A percentile compares a stretch with the other conserved stretches of the same genome.
Evolutionary conservation across 2,329 filamentous ascomycete genomes (phyloP).

Genomic region (Lachnellula cervina): DNA sequence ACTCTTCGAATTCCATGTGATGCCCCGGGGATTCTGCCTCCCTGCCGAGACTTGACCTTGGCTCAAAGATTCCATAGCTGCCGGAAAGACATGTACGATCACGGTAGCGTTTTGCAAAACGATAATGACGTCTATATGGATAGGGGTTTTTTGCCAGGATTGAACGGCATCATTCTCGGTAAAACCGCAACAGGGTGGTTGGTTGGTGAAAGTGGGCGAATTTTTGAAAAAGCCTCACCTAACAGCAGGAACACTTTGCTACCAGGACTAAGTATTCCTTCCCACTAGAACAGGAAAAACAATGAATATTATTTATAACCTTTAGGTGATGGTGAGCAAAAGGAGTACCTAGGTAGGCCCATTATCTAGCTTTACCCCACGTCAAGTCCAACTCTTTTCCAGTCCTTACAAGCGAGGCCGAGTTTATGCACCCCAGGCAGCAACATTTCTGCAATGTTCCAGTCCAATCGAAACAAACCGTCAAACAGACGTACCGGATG

Average conservation of each 20-base stretch:
- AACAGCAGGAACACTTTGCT: neutral
- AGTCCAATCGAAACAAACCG: neutral
- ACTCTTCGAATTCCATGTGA: neutral
- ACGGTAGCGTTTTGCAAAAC: neutral
- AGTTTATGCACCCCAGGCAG: neutral
- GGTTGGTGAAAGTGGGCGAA: neutral
- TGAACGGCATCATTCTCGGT: constrained; percentile 15
- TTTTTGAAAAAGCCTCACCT: neutral
- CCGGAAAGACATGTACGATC: neutral
- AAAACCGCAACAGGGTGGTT: neutral
- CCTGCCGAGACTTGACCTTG: constrained; percentile 7
- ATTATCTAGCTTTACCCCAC: neutral
- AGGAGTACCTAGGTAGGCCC: too few relatives aligned
- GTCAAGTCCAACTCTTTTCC: neutral
- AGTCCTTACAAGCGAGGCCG: too few relatives aligned
- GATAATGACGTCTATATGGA: constrained; percentile 8
- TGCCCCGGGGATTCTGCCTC: neutral
- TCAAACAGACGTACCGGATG: neutral
- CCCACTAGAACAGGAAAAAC: neutral
- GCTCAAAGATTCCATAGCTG: neutral
- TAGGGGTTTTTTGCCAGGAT: constrained; percentile 13
- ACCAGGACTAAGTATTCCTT: neutral
- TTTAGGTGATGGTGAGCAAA: too few relatives aligned
- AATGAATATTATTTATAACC: neutral
- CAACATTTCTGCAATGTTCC: neutral